phyloP scores from a whole-genome alignment of 1,284 basidiomycete genomes.

The Cryptococcus amylolentus region DNA sequence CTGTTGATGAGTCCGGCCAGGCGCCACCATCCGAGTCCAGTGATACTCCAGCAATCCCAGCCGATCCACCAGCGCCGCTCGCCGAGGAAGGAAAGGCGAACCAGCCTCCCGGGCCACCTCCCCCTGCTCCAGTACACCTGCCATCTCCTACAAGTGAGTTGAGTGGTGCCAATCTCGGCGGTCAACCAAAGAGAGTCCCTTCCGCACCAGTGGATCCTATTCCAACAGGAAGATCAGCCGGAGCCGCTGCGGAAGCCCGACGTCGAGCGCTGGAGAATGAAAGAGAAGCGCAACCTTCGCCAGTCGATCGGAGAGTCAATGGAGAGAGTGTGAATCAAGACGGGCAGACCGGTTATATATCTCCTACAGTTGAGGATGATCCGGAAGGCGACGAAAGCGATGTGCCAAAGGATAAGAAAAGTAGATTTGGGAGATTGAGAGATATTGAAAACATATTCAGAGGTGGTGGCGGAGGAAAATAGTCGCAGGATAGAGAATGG shows the following conservation, averaged over 20 bases:
- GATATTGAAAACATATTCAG: neutral
- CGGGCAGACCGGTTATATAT: neutral
- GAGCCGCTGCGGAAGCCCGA: neutral
- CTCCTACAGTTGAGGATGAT: constrained; percentile 1
- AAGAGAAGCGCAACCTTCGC: neutral
- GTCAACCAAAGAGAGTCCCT: neutral
- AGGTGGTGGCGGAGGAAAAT: neutral
- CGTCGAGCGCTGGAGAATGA: neutral
- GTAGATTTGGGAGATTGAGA: neutral
- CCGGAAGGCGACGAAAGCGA: neutral
- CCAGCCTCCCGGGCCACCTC: neutral
- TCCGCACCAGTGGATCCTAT: neutral
- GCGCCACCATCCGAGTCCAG: neutral
- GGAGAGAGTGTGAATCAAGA: neutral
- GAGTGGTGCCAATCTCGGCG: neutral
- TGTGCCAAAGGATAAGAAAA: neutral
- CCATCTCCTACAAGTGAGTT: neutral
- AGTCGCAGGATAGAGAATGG: too few relatives aligned
- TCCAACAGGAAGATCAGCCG: neutral
- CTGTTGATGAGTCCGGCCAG: neutral
- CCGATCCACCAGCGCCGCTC: neutral
- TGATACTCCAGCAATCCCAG: neutral
- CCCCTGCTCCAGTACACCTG: neutral
- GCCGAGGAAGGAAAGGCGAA: neutral
- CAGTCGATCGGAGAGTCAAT: neutral